phyloP scores from a whole-genome alignment of 106 monocot genomes.

The Narthecium ossifragum region DNA sequence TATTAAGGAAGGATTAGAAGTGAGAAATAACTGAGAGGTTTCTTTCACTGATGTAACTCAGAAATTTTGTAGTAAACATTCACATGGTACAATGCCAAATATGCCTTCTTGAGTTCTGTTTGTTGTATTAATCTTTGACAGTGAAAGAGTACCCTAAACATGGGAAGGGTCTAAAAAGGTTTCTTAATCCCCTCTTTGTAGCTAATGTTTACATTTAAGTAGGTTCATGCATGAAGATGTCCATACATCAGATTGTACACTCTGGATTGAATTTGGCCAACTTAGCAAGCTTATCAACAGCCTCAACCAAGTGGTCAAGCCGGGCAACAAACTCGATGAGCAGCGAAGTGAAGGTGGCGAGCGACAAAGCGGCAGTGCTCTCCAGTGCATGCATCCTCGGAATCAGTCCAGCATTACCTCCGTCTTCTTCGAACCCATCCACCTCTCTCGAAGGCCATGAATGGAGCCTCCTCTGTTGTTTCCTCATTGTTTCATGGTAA shows the following conservation, averaged over 20 bases:
- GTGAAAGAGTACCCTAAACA: too few relatives aligned
- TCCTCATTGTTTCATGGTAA: conserved; percentile 58
- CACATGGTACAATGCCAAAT: too few relatives aligned
- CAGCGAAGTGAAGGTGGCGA: conserved; percentile 70
- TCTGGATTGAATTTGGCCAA: conserved; percentile 57
- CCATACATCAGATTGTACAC: background rate
- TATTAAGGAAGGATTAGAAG: too few relatives aligned
- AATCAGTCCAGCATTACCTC: conserved; percentile 12
- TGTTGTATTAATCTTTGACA: too few relatives aligned
- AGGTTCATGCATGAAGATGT: background rate
- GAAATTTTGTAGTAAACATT: too few relatives aligned
- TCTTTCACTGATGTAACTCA: too few relatives aligned
- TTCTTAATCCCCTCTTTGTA: background rate
- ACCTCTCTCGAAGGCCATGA: conserved; percentile 77
- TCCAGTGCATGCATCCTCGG: conserved; percentile 63
- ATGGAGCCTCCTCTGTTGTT: conserved; percentile 54
- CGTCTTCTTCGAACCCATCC: conserved; percentile 41
- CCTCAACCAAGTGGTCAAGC: conserved; percentile 80
- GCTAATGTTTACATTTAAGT: background rate
- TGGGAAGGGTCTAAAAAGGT: too few relatives aligned
- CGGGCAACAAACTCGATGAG: conserved; percentile 79
- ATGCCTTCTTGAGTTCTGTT: too few relatives aligned
- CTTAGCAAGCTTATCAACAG: conserved; percentile 53
- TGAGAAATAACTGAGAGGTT: too few relatives aligned
- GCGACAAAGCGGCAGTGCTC: conserved; percentile 59